Evolutionary conservation across 2,329 filamentous ascomycete genomes (phyloP), one percentile per base, ranked within the genome.

Genomic region (Ilyonectria destructans): DNA sequence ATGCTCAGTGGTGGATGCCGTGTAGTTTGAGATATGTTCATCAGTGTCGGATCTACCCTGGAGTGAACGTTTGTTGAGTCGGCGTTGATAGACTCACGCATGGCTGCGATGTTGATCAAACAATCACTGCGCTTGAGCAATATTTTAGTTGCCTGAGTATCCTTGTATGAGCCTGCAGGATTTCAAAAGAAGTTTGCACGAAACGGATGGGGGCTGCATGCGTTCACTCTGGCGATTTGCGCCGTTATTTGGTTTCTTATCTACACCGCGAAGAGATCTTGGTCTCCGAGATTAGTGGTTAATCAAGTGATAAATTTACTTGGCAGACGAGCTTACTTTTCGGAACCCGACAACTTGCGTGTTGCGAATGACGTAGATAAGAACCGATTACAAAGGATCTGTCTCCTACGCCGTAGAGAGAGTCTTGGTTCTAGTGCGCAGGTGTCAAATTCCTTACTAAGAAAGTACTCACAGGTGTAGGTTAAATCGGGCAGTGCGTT

Each of bases 101-200:
- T 13, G 37, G 1, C 37, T 17, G 7, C 19, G 33, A 35, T 17
- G 29, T 15, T 31, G 15, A 33, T 37, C 17, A 23, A 60, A 60
- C 45, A 40, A 12, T 60, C 26, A 60, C 21, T 52, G 2, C 33
- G 21, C 17, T 49, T 52, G 17, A 29, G 58, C 46, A 51, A 21
- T 21, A 5, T 17, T 23, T 40, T 46, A 51, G 21, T 15, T 31
- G n/a, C 58, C 29, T 26, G 19, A 21, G 46, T 23, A 51, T 51
- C 21, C 21, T 52, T n/a, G 13, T 21, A 46, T 33, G 6, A 19
- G 19, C 35, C 13, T 48, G 21, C 58, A 40, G 33, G n/a, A 43
- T 43, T n/a, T n/a, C 31, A 33, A n/a, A n/a, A 3, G 15, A 8
- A n/a, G 17, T 43, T 19, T 15, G 7, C n/a, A 43, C 4, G 15